These are phyloP conservation scores for Mitragyna speciosa DNA, from an alignment of 257 asterid species.

Conservation along the genomic window DNA sequence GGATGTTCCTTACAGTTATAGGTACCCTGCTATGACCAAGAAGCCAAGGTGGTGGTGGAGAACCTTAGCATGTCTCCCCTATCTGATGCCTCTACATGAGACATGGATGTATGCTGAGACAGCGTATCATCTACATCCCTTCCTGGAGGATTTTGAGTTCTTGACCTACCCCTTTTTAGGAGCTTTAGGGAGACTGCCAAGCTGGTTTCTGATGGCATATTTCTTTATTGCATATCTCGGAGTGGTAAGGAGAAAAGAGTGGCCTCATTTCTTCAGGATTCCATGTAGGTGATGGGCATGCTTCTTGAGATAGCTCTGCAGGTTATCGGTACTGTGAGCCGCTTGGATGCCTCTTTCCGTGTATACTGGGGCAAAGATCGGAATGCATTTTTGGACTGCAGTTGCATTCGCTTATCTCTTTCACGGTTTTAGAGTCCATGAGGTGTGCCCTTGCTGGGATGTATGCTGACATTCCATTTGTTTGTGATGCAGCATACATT, in stretches of 20 bases:
- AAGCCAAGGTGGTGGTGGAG: slow-evolving; percentile 96
- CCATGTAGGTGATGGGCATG: slow-evolving; percentile 91
- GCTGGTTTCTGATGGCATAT: slow-evolving; percentile 89
- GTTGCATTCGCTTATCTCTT: slow-evolving; percentile 67
- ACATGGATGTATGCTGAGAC: slow-evolving; percentile 94
- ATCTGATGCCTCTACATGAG: slow-evolving; percentile 86
- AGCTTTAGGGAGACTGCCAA: slow-evolving; percentile 64
- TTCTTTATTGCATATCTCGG: slow-evolving; percentile 83
- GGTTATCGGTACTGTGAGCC: slow-evolving; percentile 76
- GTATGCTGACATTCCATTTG: slow-evolving; percentile 86
- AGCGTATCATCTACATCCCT: slow-evolving; percentile 72
- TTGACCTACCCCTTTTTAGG: slow-evolving; percentile 67
- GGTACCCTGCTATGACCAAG: slow-evolving; percentile 73
- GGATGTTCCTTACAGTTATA: slow-evolving; percentile 60
- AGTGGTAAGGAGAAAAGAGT: slow-evolving; percentile 81
- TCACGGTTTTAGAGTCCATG: slow-evolving; percentile 80
- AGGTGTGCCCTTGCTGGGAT: slow-evolving; percentile 82
- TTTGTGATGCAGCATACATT: slow-evolving; percentile 90
- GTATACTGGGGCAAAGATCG: slow-evolving; percentile 88
- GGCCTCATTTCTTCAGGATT: slow-evolving; percentile 94
- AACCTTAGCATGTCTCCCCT: slow-evolving; percentile 81
- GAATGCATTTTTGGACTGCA: slow-evolving; percentile 84
- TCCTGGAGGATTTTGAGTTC: slow-evolving; percentile 69
- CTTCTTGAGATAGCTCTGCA: slow-evolving; percentile 87
- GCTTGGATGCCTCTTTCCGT: slow-evolving; percentile 73